Evolutionary conservation across 345 rosid genomes (phyloP).

Genomic region (Carallia pectinifolia): DNA sequence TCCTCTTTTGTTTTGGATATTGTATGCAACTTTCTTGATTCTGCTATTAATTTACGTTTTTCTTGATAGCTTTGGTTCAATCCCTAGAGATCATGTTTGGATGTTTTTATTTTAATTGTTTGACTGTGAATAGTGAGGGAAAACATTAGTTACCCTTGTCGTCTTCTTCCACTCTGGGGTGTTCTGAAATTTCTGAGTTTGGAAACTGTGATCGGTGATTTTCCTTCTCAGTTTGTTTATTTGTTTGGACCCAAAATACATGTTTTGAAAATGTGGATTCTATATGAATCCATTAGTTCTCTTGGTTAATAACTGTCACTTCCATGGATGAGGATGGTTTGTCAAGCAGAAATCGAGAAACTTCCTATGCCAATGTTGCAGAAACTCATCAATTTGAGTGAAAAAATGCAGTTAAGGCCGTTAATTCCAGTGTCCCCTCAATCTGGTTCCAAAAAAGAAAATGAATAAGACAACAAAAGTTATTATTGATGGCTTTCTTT

Average conservation of each 20-base stretch:
- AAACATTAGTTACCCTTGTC: no score
- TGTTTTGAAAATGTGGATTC: no score
- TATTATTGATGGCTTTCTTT: conserved; percentile 2
- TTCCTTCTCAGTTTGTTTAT: no score
- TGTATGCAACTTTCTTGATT: no score
- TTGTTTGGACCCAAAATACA: no score
- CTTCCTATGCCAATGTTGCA: conserved; percentile 65
- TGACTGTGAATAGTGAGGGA: no score
- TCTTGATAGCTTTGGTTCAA: not conserved
- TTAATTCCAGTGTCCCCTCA: not conserved
- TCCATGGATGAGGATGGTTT: conserved; percentile 36
- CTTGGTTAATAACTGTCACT: conserved; percentile 13
- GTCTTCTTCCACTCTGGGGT: no score
- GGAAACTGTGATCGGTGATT: no score
- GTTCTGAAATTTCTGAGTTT: no score
- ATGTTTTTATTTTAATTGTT: no score
- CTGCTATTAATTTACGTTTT: not conserved
- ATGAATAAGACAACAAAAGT: not conserved
- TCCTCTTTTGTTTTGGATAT: no score
- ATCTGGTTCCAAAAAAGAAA: not conserved
- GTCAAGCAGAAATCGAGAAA: conserved; percentile 35
- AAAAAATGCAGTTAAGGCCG: conserved; percentile 52
- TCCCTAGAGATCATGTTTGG: not conserved
- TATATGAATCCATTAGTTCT: no score
- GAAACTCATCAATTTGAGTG: conserved; percentile 60